Percentiles rank a stretch among this genome's conserved stretches.
phyloP scores from a whole-genome alignment of 1,284 basidiomycete genomes.

The Ganoderma lucidum region DNA sequence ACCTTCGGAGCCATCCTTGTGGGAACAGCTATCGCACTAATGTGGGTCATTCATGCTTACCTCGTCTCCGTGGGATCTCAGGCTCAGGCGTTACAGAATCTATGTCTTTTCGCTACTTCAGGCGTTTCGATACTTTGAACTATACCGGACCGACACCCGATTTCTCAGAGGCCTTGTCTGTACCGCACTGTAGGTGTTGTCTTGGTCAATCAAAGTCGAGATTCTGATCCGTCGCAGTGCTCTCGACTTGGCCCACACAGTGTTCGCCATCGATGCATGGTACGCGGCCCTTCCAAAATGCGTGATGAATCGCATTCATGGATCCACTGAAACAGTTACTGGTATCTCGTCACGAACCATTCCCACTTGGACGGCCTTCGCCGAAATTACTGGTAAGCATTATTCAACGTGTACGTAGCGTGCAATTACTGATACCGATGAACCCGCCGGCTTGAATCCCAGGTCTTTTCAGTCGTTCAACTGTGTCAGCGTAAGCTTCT shows the following conservation, averaged over 20 bases:
- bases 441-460: not conserved
- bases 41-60: not conserved
- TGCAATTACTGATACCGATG: not conserved
- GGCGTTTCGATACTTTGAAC: not conserved
- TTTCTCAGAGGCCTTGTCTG: not conserved
- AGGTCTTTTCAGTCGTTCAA: not conserved
- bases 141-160: not conserved
- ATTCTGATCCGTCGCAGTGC: not conserved
- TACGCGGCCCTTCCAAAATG: too few relatives aligned
- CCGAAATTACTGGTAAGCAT: not conserved
- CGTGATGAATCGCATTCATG: not conserved
- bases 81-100: not conserved
- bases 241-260: not conserved
- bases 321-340: not conserved
- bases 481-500: not conserved
- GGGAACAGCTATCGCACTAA: not conserved
- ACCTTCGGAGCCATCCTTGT: not conserved
- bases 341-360: not conserved
- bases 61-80: not conserved
- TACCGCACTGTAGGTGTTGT: not conserved
- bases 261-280: not conserved
- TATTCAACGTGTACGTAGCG: not conserved
- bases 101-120: not conserved
- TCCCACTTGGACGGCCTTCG: not conserved
- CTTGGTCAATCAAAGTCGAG: not conserved